Conservation (phyloP, 1,139 yeast species). For the Magnusiomyces sp. region DNA sequence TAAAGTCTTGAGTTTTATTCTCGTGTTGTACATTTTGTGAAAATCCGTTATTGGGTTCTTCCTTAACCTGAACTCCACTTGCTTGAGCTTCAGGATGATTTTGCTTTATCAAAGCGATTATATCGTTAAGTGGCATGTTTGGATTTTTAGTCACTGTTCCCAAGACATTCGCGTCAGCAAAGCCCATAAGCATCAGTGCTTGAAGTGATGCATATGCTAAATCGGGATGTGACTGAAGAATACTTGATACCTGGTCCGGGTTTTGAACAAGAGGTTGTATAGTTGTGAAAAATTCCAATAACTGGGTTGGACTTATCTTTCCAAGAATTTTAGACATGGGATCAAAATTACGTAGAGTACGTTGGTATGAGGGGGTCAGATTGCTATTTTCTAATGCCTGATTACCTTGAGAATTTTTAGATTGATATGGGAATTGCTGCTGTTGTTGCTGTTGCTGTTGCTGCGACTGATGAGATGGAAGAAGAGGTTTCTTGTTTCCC, state of each 20-base stretch:
- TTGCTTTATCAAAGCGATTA: neutral
- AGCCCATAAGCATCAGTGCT: conserved; percentile 51
- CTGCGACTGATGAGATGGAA: neutral
- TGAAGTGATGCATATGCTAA: conserved; percentile 77
- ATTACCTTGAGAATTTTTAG: conserved; percentile 26
- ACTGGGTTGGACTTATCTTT: conserved; percentile 49
- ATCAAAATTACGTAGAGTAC: conserved; percentile 27
- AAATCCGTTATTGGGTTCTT: neutral
- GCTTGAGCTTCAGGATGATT: neutral
- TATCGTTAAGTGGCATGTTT: neutral
- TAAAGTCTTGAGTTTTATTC: too few species aligned
- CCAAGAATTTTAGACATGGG: conserved; percentile 53
- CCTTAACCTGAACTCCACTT: neutral
- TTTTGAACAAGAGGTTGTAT: conserved; percentile 59
- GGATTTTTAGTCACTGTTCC: neutral
- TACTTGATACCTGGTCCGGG: conserved; percentile 54
- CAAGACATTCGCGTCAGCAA: conserved; percentile 36
- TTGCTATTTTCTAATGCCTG: too few species aligned
- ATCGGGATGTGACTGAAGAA: conserved; percentile 68
- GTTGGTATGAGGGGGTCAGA: too few species aligned
- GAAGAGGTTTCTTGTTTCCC: neutral
- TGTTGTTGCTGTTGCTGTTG: conserved; percentile 5
- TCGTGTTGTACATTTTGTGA: too few species aligned
- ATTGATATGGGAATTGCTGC: conserved; percentile 22
- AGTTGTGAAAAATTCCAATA: conserved; percentile 48